phyloP scores from a whole-genome alignment of 164 flowering plant species.

The Liriodendron chinense region DNA sequence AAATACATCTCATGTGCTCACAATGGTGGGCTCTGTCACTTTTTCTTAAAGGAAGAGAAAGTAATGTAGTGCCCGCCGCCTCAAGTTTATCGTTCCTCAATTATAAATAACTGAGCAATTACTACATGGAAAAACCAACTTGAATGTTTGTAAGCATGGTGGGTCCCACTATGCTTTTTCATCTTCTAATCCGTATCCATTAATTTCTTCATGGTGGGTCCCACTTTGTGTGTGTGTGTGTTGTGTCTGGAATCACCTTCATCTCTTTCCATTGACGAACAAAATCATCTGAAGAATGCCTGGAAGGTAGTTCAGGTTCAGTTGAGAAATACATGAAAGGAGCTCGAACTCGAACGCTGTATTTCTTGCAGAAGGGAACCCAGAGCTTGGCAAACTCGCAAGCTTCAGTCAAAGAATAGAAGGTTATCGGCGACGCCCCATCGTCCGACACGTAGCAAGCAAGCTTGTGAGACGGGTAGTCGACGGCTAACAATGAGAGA shows the following conservation, averaged over 20 bases:
- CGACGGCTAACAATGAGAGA: conserved; percentile 55
- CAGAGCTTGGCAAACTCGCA: conserved; percentile 48
- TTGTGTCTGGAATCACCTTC: conserved; percentile 38
- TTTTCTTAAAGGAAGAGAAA: no score
- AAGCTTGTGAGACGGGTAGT: conserved; percentile 59
- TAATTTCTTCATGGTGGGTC: no score
- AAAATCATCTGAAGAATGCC: conserved; percentile 26
- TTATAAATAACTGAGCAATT: no score
- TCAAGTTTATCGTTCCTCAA: no score
- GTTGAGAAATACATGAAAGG: conserved; percentile 49
- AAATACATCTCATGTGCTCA: no score
- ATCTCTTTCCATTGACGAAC: conserved; percentile 33
- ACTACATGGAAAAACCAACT: no score
- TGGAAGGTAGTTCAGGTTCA: neutral
- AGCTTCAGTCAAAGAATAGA: conserved; percentile 49
- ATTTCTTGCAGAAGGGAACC: conserved; percentile 71
- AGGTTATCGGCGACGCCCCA: conserved; percentile 54
- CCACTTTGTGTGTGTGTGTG: no score
- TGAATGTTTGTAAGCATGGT: no score
- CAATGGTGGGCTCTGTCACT: no score
- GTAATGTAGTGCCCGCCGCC: no score
- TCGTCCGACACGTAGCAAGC: conserved; percentile 74
- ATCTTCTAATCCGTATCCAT: no score
- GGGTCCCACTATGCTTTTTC: no score
- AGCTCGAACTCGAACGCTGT: conserved; percentile 44